Percentiles rank a stretch among this genome's conserved stretches.
phyloP scores from a whole-genome alignment of 148 eudicot species.

The Chenopodium berlandieri region DNA sequence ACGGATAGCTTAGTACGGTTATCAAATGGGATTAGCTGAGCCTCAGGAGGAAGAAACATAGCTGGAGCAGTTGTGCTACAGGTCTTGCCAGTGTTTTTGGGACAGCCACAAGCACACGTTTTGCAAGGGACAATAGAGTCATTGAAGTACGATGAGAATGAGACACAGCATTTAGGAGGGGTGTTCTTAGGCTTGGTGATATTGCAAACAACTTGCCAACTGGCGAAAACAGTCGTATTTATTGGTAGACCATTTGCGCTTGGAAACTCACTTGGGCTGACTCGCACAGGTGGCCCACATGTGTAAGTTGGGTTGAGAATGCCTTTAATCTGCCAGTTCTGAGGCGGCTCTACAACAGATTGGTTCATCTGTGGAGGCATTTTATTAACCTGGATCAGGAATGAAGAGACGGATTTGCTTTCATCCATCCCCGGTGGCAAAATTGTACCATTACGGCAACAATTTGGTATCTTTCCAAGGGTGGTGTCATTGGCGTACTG shows the following conservation, averaged over 20 bases:
- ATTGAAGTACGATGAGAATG: conserved; percentile 47
- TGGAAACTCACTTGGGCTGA: conserved; percentile 54
- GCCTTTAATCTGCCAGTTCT: conserved; percentile 60
- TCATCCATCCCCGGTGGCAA: conserved; percentile 65
- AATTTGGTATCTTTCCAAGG: conserved; percentile 49
- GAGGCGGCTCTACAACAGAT: conserved; percentile 50
- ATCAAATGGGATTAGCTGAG: conserved; percentile 80
- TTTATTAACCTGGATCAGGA: conserved; percentile 58
- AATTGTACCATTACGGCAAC: conserved; percentile 75
- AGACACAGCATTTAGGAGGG: conserved; percentile 50
- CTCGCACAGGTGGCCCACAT: conserved; percentile 71
- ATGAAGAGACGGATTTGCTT: conserved; percentile 47
- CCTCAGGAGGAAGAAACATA: conserved; percentile 82
- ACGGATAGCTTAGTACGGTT: conserved; percentile 54
- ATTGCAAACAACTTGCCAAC: conserved; percentile 56
- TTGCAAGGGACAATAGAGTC: conserved; percentile 50
- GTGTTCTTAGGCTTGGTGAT: conserved; percentile 45
- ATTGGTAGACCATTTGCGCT: conserved; percentile 41
- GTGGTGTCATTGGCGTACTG: conserved; percentile 49
- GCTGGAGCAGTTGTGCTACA: conserved; percentile 71
- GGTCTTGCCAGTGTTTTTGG: conserved; percentile 25
- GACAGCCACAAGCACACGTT: conserved; percentile 76
- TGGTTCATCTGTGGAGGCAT: conserved; percentile 71
- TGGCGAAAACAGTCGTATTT: conserved; percentile 37
- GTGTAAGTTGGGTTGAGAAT: conserved; percentile 56